A percentile compares a stretch with the other conserved stretches of the same genome.
phyloP scores from a whole-genome alignment of 2,329 filamentous ascomycete genomes.

The Cytospora schulzeri region DNA sequence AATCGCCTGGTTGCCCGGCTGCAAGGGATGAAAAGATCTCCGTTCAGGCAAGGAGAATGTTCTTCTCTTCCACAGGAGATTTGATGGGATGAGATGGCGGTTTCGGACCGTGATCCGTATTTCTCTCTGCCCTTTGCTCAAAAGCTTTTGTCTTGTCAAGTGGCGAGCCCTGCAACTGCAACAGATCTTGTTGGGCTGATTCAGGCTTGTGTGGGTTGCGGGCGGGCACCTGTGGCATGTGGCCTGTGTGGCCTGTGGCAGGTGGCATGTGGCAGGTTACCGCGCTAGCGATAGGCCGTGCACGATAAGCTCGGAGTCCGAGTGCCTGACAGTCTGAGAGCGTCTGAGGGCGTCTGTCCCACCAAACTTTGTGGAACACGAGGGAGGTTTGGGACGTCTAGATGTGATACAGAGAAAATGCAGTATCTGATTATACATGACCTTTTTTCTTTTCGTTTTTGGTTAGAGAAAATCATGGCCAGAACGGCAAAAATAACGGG shows the following conservation, averaged over 20 bases:
- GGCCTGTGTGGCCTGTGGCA: not conserved
- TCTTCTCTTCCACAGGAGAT: constrained; percentile 2
- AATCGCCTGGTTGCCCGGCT: not conserved
- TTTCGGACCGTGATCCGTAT: constrained; percentile 3
- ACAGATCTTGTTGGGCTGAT: not conserved
- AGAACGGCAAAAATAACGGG: too few relatives aligned
- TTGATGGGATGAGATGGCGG: constrained; percentile 7
- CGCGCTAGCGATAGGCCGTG: constrained; percentile 18
- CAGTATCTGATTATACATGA: not conserved
- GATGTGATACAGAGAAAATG: too few relatives aligned
- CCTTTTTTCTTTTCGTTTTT: too few relatives aligned
- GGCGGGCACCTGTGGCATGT: constrained; percentile 4
- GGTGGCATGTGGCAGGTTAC: not conserved
- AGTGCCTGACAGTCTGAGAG: not conserved
- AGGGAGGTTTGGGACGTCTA: not conserved
- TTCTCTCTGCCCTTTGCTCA: constrained; percentile 6
- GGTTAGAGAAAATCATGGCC: too few relatives aligned
- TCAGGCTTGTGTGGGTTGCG: not conserved
- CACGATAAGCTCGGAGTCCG: constrained; percentile 12
- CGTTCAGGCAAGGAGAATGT: constrained; percentile 7
- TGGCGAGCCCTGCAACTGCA: not conserved
- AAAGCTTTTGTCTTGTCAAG: constrained; percentile 10
- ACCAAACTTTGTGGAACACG: too few relatives aligned
- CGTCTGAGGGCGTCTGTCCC: not conserved
- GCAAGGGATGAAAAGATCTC: constrained; percentile 3